Base-by-base conservation (phyloP, 1,284 basidiomycete genomes). In the Rugosomyces carneus region DNA sequence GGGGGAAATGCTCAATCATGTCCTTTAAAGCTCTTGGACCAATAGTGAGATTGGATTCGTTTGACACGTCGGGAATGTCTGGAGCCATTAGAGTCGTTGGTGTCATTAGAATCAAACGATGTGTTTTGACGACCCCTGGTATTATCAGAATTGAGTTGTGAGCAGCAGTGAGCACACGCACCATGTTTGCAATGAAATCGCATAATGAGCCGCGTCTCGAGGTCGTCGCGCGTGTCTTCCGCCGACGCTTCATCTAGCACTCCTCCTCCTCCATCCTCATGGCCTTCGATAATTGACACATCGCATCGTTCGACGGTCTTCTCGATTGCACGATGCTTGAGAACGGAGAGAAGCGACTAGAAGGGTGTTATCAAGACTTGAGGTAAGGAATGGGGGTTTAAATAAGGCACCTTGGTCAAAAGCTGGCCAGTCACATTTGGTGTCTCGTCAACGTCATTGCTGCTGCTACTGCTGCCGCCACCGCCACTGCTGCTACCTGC, bases 121-220 rank as follows among this genome's bases (percentile, higher is more conserved):
- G 88, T 0, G 88, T 90, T 64, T 89, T 90, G 18, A 86, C 64
- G 45, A 90, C 79, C 42, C 85, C 87, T 89, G 45, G n/a, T 26
- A 5, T 26, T 26, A 5, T 26, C 24, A 26, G 10, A 5, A 23
- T 37, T n/a, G 10, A 41, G 16, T 13, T 19, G 6, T 23, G 29
- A 20, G 45, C n/a, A n/a, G n/a, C n/a, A n/a, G n/a, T n/a, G n/a
- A n/a, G n/a, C n/a, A n/a, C 24, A 56, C 65, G 54, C 59, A 84
- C 88, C 88, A 54, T 89, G 83, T 68, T 89, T 89, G 64, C 88
- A 90, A 57, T 87, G 73, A 42, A 90, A 62, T 50, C 81, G 78
- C 37, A 90, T 67, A 31, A 84, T 72, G 44, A 89, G 65, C 58
- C 74, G 81, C 59, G 80, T 85, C 62, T 88, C 85, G 8, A 86